Conservation (phyloP, 306 rosid genomes). For the Pterocarpus santalinus region DNA sequence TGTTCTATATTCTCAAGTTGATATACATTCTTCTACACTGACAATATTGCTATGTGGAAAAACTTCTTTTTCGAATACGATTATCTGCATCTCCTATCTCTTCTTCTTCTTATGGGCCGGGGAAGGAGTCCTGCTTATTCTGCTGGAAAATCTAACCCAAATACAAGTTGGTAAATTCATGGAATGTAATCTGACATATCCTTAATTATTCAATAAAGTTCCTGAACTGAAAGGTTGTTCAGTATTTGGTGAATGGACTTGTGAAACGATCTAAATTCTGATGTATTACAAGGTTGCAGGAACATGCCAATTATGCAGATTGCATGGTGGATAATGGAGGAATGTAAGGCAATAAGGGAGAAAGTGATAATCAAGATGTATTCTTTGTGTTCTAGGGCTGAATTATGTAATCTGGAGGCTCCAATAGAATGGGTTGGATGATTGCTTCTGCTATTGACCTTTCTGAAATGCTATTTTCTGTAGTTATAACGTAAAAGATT, state of each 20-base stretch:
- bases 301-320: neutral
- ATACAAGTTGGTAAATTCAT: neutral
- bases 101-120: neutral
- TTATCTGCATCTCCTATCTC: neutral
- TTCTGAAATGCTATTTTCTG: conserved; percentile 2
- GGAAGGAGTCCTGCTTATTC: conserved; percentile 8
- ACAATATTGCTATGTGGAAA: neutral
- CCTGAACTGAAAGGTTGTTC: neutral
- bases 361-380: neutral
- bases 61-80: neutral
- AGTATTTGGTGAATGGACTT: neutral
- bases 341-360: neutral
- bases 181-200: neutral
- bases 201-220: neutral
- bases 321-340: neutral
- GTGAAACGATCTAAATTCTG: neutral
- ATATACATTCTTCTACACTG: neutral
- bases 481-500: neutral
- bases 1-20: neutral
- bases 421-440: neutral
- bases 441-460: neutral
- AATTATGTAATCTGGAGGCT: neutral
- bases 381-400: neutral
- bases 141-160: neutral
- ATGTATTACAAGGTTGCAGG: neutral